Evolutionary conservation across 305 asterid species (phyloP), one percentile per base, ranked within the genome.

Genomic region (Fraxinus platypoda): DNA sequence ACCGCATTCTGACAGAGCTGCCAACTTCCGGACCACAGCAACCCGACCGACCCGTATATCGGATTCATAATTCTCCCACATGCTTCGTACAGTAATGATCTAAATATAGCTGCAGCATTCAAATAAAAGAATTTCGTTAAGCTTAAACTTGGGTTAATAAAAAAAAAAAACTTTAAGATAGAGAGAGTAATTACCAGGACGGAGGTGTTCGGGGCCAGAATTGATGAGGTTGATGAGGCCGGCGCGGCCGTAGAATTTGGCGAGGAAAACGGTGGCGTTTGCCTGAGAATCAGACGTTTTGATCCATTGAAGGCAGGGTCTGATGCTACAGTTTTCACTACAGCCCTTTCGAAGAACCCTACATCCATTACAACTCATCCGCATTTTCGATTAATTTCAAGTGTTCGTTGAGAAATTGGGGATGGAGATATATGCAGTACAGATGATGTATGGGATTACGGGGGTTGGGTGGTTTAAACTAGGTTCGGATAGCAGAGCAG

Each of bases 31-130:
- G 93, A 87, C 70, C 83, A 80, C 81, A 92, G 75, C 72, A 93
- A 76, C 34, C 95, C 96, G n/a, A 83, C 90, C 0, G 97, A 84
- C 0, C 97, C 95, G 72, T 84, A 31, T 1, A 90, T 77, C 0
- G 97, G 95, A 84, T 91, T 87, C 33, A 93, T 87, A 77, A 89
- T 88, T 83, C 96, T 75, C 35, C 96, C 94, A 68, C 94, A 92
- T 13, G 97, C 95, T 83, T 93, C 95, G 23, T 87, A 87, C 2
- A 91, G 80, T 1, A 93, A 85, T 2, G 97, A 93, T 82, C 62
- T 85, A 30, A 92, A 92, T 37, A 86, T 81, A 34, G 81, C 96
- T 92, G 52, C 52, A 43, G 91, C 17, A 25, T 26, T 54, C 59
- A 37, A 6, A 21, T 28, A 8, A 2, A 52, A 80, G 9, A 25